phyloP scores from a whole-genome alignment of 2,329 filamentous ascomycete species.

The Cladosporium sphaerospermum region DNA sequence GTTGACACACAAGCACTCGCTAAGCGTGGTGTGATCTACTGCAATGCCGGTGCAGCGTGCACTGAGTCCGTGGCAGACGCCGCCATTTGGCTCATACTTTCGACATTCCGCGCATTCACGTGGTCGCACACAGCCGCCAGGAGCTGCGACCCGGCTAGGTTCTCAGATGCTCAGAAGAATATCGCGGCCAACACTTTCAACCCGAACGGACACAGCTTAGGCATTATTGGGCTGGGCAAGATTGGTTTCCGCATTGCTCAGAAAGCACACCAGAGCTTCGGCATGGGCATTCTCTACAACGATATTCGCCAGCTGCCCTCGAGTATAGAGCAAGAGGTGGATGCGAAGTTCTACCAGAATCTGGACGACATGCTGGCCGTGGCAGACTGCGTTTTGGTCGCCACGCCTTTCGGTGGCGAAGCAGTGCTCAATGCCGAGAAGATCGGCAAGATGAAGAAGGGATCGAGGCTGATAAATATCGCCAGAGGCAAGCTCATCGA shows the following conservation, averaged over 20 bases:
- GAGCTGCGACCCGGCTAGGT: conserved; percentile 39
- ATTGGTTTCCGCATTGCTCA: conserved; percentile 45
- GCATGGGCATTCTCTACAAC: conserved; percentile 61
- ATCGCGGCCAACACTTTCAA: conserved; percentile 45
- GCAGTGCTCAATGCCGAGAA: conserved; percentile 45
- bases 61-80: conserved; percentile 69
- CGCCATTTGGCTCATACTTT: conserved; percentile 61
- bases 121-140: conserved; percentile 57
- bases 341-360: conserved; percentile 47
- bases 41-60: conserved; percentile 64
- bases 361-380: conserved; percentile 48
- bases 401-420: conserved; percentile 49
- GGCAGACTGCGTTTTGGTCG: conserved; percentile 57
- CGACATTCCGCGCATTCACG: conserved; percentile 61
- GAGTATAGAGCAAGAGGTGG: conserved; percentile 41
- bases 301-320: conserved; percentile 49
- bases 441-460: conserved; percentile 48
- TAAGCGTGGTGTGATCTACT: conserved; percentile 60
- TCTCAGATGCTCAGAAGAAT: conserved; percentile 54
- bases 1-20: conserved; percentile 56
- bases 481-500: conserved; percentile 60
- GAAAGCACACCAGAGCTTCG: conserved; percentile 54
- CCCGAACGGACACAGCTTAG: conserved; percentile 46
- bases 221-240: conserved; percentile 64
- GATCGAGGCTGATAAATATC: conserved; percentile 58